Conservation (phyloP, 805 yeast species). For the Candida nanaspora region DNA sequence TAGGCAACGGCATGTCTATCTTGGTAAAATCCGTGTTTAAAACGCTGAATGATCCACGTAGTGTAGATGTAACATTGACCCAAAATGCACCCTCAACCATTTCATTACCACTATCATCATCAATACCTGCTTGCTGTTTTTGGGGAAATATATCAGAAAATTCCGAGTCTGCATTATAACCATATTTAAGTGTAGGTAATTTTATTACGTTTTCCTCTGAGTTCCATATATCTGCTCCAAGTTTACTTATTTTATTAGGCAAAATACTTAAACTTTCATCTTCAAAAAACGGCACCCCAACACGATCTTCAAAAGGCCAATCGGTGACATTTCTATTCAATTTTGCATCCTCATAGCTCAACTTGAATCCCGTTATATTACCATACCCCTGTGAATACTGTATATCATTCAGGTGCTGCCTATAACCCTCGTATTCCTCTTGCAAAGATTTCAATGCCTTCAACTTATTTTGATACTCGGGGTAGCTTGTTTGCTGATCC, state of each 20-base stretch:
- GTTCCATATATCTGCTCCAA: slow-evolving; percentile 50
- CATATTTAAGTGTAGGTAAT: slow-evolving; percentile 22
- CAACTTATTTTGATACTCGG: slow-evolving; percentile 15
- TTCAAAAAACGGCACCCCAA: slow-evolving; percentile 34
- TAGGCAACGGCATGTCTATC: slow-evolving; percentile 24
- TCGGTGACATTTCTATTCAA: slow-evolving; percentile 37
- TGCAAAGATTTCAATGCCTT: slow-evolving; percentile 29
- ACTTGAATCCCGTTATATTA: slow-evolving; percentile 64
- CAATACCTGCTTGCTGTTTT: slow-evolving; percentile 17
- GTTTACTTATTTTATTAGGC: slow-evolving; percentile 47
- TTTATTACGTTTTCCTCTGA: slow-evolving; percentile 19
- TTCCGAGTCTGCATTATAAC: too few species aligned
- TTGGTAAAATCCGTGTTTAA: slow-evolving; percentile 10
- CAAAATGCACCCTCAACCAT: slow-evolving; percentile 17
- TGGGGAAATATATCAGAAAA: slow-evolving; percentile 49
- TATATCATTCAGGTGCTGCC: background rate
- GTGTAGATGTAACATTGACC: slow-evolving; percentile 40
- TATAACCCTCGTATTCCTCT: slow-evolving; percentile 16
- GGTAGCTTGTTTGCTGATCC: slow-evolving; percentile 20
- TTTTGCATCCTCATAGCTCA: slow-evolving; percentile 55
- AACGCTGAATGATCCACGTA: slow-evolving; percentile 34
- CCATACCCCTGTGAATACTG: slow-evolving; percentile 52
- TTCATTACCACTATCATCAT: background rate
- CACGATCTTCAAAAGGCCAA: slow-evolving; percentile 45
- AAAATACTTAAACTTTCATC: slow-evolving; percentile 48